These are phyloP conservation scores for Moringa oleifera DNA, from an alignment of 345 rosid species.

Conservation along the genomic window DNA sequence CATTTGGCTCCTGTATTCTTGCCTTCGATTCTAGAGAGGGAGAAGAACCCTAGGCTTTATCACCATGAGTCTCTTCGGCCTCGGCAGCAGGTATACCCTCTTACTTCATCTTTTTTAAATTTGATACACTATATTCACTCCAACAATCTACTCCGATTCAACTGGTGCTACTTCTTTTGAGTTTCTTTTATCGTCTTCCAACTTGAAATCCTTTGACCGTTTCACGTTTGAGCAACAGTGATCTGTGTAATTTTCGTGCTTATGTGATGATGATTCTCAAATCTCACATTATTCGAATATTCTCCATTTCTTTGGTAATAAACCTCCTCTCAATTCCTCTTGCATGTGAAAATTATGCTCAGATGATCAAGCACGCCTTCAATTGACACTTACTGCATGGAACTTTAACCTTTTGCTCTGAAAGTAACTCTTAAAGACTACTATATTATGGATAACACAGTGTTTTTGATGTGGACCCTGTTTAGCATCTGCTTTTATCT, in stretches of 20 bases:
- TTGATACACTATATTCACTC: too few species aligned
- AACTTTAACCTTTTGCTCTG: too few species aligned
- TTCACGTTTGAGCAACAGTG: not conserved
- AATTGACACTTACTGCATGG: too few species aligned
- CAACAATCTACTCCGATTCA: not conserved
- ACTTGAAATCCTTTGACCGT: not conserved
- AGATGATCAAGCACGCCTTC: not conserved
- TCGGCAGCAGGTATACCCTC: constrained; percentile 35
- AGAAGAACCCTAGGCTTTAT: not conserved
- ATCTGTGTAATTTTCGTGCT: not conserved
- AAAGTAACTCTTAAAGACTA: too few species aligned
- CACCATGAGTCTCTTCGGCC: constrained; percentile 53
- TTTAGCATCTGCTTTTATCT: not conserved
- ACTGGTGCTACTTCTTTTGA: not conserved
- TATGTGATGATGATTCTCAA: not conserved
- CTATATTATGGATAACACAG: too few species aligned
- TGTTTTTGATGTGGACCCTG: not conserved
- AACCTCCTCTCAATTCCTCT: not conserved
- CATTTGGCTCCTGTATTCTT: not conserved
- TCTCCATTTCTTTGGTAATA: not conserved
- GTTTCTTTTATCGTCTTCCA: not conserved
- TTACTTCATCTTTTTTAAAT: too few species aligned
- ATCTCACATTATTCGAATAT: not conserved
- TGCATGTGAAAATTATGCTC: not conserved
- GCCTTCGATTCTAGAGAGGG: not conserved